phyloP scores from a whole-genome alignment of 495 filamentous ascomycete genomes.

The Penicillium atrosanguineum region DNA sequence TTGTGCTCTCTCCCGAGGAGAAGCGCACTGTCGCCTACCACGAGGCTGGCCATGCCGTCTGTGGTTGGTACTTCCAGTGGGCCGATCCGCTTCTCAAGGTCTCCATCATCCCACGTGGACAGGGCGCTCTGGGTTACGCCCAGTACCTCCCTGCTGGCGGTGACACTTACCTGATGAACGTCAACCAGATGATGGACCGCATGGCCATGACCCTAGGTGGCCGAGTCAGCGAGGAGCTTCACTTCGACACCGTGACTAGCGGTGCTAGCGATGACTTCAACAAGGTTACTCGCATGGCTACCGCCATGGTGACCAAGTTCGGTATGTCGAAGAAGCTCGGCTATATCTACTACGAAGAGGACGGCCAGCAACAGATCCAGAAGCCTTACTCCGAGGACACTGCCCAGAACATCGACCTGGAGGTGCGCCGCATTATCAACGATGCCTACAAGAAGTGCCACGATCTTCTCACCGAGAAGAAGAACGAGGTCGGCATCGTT shows the following conservation, averaged over 20 bases:
- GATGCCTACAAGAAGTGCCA: constrained; percentile 89
- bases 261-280: constrained; percentile 97
- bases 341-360: constrained; percentile 84
- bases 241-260: constrained; percentile 93
- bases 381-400: constrained; percentile 97
- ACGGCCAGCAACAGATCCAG: constrained; percentile 71
- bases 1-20: constrained; percentile 88
- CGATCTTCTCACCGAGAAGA: constrained; percentile 77
- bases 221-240: constrained; percentile 89
- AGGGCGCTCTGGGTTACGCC: constrained; percentile 90
- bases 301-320: constrained; percentile 95
- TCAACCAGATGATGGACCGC: constrained; percentile 95
- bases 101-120: constrained; percentile 94
- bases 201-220: constrained; percentile 99
- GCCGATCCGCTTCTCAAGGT: constrained; percentile 97
- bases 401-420: constrained; percentile 82
- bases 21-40: constrained; percentile 96
- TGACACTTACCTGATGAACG: constrained; percentile 92
- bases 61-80: constrained; percentile 96
- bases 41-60: constrained; percentile 97
- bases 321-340: constrained; percentile 95
- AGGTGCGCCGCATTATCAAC: constrained; percentile 86
- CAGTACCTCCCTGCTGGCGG: constrained; percentile 84
- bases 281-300: constrained; percentile 95
- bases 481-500: constrained; percentile 81